Conservation (phyloP, 73 alveolate genomes). For the Paramecium bursaria region DNA sequence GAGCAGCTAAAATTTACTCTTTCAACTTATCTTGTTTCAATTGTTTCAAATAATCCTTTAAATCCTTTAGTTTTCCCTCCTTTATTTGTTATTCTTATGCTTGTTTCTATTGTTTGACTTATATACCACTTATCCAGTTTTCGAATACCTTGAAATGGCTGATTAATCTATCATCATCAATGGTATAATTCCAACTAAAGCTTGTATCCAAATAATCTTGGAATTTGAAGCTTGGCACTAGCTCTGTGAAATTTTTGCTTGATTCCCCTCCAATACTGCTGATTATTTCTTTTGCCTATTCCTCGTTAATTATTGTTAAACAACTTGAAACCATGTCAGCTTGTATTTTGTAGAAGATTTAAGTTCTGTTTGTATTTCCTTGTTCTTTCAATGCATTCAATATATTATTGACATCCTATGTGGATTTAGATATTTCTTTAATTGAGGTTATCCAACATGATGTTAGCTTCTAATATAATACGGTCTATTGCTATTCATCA, state of each 20-base stretch:
- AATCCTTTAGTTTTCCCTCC: not conserved
- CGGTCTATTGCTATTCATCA: not conserved
- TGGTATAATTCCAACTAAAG: constrained; percentile 5
- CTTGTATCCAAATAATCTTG: not conserved
- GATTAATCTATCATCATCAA: constrained; percentile 5
- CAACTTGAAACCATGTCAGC: not conserved
- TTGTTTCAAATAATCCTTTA: not conserved
- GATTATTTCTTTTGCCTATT: constrained; percentile 3
- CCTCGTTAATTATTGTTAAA: not conserved
- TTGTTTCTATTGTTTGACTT: not conserved
- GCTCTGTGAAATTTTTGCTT: not conserved
- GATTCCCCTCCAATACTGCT: not conserved
- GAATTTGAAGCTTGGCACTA: not conserved
- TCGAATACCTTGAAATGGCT: not conserved
- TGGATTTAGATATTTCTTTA: not conserved
- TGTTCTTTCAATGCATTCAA: not conserved
- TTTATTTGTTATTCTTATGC: not conserved
- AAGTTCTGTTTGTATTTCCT: not conserved
- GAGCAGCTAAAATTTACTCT: not conserved
- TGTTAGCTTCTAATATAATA: not conserved
- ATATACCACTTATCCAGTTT: not conserved
- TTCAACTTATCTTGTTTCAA: not conserved
- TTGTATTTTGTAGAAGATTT: constrained; percentile 13
- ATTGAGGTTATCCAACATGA: constrained; percentile 53
- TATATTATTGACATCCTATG: not conserved